phyloP scores from a whole-genome alignment of 345 rosid genomes.

The Populus euphratica region DNA sequence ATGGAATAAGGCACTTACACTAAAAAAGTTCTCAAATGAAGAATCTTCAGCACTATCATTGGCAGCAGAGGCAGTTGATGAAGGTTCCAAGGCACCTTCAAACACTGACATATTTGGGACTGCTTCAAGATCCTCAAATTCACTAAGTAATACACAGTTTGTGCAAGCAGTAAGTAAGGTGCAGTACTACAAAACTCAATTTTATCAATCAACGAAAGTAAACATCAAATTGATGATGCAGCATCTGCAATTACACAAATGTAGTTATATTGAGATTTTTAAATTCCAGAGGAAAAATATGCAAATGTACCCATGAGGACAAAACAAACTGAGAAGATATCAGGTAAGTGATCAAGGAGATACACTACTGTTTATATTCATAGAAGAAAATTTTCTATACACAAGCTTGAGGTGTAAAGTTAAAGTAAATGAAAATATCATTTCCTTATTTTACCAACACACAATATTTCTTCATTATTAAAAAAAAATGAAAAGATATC shows the following conservation, averaged over 20 bases:
- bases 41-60: constrained; percentile 47
- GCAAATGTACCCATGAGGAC: not conserved
- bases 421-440: not conserved
- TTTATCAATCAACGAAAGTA: constrained; percentile 2
- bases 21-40: constrained; percentile 56
- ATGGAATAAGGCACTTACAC: constrained; percentile 30
- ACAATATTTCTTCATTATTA: not conserved
- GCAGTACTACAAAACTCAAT: not conserved
- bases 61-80: constrained; percentile 37
- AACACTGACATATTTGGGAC: constrained; percentile 51
- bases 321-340: not conserved
- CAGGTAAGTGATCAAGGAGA: not conserved
- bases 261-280: not conserved
- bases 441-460: not conserved
- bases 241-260: not conserved
- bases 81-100: constrained; percentile 60
- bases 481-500: not conserved
- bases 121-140: constrained; percentile 66
- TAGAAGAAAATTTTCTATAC: not conserved
- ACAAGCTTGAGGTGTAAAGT: not conserved
- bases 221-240: not conserved
- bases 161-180: not conserved
- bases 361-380: not conserved
- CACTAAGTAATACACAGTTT: constrained; percentile 30
- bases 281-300: constrained; percentile 1